A percentile compares a stretch with the other conserved stretches of the same genome.
Evolutionary conservation across 1,139 yeast species (phyloP).

Genomic region (Zygosaccharomyces sapae): DNA sequence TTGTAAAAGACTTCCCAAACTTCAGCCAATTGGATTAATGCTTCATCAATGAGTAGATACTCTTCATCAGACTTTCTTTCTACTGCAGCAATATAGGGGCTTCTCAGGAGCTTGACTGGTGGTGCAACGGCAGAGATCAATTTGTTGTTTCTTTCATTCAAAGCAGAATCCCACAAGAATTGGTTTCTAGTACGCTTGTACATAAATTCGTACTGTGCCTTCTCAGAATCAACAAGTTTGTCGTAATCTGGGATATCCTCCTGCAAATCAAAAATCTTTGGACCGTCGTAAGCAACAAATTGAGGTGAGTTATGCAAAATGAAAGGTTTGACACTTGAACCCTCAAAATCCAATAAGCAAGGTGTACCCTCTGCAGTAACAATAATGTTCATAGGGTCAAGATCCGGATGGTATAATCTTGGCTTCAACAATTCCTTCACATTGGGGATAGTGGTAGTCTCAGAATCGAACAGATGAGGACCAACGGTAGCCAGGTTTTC

Average conservation of each 20-base stretch:
- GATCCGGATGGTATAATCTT: constrained; percentile 71
- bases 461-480: constrained; percentile 50
- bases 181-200: constrained; percentile 87
- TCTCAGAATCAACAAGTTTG: constrained; percentile 62
- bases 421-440: constrained; percentile 63
- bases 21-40: constrained; percentile 65
- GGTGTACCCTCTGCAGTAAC: constrained; percentile 40
- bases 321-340: constrained; percentile 74
- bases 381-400: constrained; percentile 85
- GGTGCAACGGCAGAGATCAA: constrained; percentile 78
- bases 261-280: constrained; percentile 69
- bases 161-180: constrained; percentile 74
- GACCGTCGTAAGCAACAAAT: constrained; percentile 83
- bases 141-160: constrained; percentile 58
- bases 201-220: constrained; percentile 80
- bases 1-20: constrained; percentile 71
- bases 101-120: constrained; percentile 61
- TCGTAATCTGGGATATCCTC: constrained; percentile 72
- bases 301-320: constrained; percentile 72
- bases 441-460: constrained; percentile 52
- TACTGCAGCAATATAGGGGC: constrained; percentile 62
- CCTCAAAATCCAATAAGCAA: constrained; percentile 76
- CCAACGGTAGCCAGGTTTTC: constrained; percentile 55
- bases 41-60: constrained; percentile 60
- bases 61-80: constrained; percentile 62